Evolutionary conservation across 345 rosid genomes (phyloP).

Genomic region (Sapria himalayana): DNA sequence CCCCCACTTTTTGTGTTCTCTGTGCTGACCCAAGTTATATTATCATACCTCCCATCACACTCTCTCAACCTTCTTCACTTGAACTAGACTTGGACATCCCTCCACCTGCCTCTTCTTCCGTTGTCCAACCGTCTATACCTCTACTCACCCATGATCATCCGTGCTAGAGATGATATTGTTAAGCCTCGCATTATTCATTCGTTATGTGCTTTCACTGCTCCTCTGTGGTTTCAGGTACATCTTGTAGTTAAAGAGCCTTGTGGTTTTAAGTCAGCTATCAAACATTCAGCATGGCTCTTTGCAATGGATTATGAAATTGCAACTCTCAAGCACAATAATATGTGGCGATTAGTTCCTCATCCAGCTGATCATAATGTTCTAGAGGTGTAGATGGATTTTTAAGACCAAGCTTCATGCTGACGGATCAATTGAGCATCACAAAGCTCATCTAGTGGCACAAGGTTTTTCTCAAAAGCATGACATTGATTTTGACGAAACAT

Average conservation of each 20-base stretch:
- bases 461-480: too few species aligned
- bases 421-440: too few species aligned
- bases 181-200: too few species aligned
- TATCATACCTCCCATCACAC: background rate
- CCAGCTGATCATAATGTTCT: background rate
- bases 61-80: too few species aligned
- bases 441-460: too few species aligned
- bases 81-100: background rate
- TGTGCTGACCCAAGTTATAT: background rate
- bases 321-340: too few species aligned
- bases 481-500: too few species aligned
- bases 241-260: background rate
- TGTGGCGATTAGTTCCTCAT: too few species aligned
- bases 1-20: background rate
- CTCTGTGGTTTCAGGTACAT: too few species aligned
- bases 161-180: too few species aligned
- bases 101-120: background rate
- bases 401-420: too few species aligned
- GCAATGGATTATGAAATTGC: background rate
- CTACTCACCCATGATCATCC: background rate
- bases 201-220: too few species aligned
- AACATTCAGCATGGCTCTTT: background rate
- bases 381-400: background rate
- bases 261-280: background rate
- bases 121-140: background rate